Conservation (phyloP, 2,329 filamentous ascomycete genomes). For the Fusarium sp. region DNA sequence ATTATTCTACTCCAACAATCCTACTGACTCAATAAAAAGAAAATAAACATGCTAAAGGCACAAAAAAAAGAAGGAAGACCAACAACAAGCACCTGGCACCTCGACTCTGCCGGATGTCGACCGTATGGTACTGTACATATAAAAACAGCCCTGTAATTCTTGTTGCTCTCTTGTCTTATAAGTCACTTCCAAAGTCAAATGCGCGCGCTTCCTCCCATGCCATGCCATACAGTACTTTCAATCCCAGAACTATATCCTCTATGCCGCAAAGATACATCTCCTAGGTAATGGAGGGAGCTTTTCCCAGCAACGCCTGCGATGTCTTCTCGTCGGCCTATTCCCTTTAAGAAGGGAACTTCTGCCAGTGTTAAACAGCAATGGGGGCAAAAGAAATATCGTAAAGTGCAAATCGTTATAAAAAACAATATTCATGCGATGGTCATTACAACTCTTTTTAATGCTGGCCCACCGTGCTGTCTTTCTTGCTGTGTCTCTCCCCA, state of each 20-base stretch:
- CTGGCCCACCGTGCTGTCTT: slow-evolving; percentile 33
- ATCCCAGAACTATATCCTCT: slow-evolving; percentile 27
- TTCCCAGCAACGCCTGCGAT: slow-evolving; percentile 36
- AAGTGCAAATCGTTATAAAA: slow-evolving; percentile 48
- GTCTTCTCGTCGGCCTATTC: slow-evolving; percentile 32
- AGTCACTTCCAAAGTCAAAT: slow-evolving; percentile 40
- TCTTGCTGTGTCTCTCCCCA: slow-evolving; percentile 28
- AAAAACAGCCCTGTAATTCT: slow-evolving; percentile 33
- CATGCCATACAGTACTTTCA: slow-evolving; percentile 37
- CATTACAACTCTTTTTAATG: slow-evolving; percentile 54
- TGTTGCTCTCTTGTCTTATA: slow-evolving; percentile 31
- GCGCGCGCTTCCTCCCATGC: slow-evolving; percentile 39
- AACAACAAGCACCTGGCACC: slow-evolving; percentile 35
- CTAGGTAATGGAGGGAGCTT: slow-evolving; percentile 30
- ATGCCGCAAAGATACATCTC: slow-evolving; percentile 32
- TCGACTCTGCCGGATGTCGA: slow-evolving; percentile 23
- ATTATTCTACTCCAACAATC: slow-evolving; percentile 40
- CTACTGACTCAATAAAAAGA: slow-evolving; percentile 34
- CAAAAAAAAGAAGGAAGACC: slow-evolving; percentile 37
- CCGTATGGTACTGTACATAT: slow-evolving; percentile 28
- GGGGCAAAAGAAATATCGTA: slow-evolving; percentile 42
- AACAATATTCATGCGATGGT: slow-evolving; percentile 52
- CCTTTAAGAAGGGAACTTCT: slow-evolving; percentile 34
- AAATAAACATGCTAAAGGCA: slow-evolving; percentile 43
- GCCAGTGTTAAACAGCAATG: slow-evolving; percentile 38